A percentile compares a stretch with the other conserved stretches of the same genome.
phyloP scores from a whole-genome alignment of 352 stramenopile species.

The Phytophthora agathidicida region DNA sequence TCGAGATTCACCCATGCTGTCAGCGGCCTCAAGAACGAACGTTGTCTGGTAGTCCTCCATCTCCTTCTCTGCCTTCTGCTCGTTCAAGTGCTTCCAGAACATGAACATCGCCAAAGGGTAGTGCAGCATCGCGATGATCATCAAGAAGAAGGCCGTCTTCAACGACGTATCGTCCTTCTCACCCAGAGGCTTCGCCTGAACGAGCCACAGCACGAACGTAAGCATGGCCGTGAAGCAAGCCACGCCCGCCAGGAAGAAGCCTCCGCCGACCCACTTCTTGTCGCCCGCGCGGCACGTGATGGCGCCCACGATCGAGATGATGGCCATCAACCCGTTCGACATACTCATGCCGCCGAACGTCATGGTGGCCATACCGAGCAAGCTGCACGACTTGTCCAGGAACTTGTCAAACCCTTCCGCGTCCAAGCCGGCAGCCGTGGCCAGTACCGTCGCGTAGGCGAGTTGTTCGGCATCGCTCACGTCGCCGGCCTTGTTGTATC shows the following conservation, averaged over 20 bases:
- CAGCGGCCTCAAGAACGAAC: constrained; percentile 19
- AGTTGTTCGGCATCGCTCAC: constrained; percentile 24
- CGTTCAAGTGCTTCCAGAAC: constrained; percentile 24
- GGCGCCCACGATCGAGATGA: constrained; percentile 41
- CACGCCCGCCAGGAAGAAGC: constrained; percentile 12
- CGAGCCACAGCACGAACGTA: constrained; percentile 43
- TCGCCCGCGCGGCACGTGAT: constrained; percentile 33
- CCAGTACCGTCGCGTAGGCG: constrained; percentile 38
- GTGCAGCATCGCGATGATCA: constrained; percentile 50
- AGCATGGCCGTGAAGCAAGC: constrained; percentile 2
- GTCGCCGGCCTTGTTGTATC: constrained; percentile 34
- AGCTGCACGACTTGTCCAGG: constrained; percentile 55
- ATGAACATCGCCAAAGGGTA: constrained; percentile 37
- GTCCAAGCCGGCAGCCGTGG: constrained; percentile 49
- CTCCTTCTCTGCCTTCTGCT: neutral
- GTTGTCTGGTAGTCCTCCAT: neutral
- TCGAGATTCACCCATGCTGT: constrained; percentile 16
- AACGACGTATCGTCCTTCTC: constrained; percentile 59
- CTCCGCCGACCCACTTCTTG: constrained; percentile 17
- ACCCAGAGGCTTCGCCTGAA: constrained; percentile 45
- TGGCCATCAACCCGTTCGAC: constrained; percentile 40
- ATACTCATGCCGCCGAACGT: constrained; percentile 44
- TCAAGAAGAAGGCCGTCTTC: constrained; percentile 56
- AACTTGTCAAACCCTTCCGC: constrained; percentile 50
- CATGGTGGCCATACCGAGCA: constrained; percentile 43